Percentiles rank a stretch among this genome's conserved stretches.
Evolutionary conservation across 805 yeast genomes (phyloP).

Genomic region (Kodamaea nitidulidarum): DNA sequence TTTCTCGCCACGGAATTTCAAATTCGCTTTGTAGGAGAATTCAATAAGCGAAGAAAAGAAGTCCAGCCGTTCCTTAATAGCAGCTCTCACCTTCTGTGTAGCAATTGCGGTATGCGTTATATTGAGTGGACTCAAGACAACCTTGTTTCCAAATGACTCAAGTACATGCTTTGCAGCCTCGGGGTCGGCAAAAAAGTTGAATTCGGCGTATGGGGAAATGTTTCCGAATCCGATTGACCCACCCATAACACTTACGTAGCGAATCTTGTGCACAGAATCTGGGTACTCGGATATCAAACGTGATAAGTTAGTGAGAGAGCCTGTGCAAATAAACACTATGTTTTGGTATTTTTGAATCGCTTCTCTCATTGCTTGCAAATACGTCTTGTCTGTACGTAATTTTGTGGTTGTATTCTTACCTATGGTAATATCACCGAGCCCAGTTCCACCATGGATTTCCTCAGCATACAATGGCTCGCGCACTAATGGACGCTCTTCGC

Average conservation of each 20-base stretch:
- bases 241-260: slow-evolving; percentile 69
- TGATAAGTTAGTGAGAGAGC: slow-evolving; percentile 73
- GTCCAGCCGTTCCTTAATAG: slow-evolving; percentile 17
- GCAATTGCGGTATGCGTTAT: slow-evolving; percentile 66
- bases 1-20: slow-evolving; percentile 7
- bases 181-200: slow-evolving; percentile 74
- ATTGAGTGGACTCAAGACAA: slow-evolving; percentile 61
- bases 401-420: slow-evolving; percentile 47
- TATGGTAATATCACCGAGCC: slow-evolving; percentile 69
- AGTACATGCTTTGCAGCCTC: slow-evolving; percentile 63
- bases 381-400: slow-evolving; percentile 20
- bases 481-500: slow-evolving; percentile 55
- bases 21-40: slow-evolving; percentile 5
- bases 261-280: slow-evolving; percentile 38
- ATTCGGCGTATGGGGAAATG: slow-evolving; percentile 57
- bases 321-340: slow-evolving; percentile 66
- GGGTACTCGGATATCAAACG: slow-evolving; percentile 53
- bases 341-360: slow-evolving; percentile 43
- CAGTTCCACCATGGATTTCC: slow-evolving; percentile 68
- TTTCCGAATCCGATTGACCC: slow-evolving; percentile 58
- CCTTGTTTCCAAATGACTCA: slow-evolving; percentile 46
- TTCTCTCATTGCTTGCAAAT: slow-evolving; percentile 33
- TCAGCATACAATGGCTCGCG: slow-evolving; percentile 51
- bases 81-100: slow-evolving; percentile 18
- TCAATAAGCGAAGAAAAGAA: slow-evolving; percentile 7